These are phyloP conservation scores for Fagus sylvatica DNA, from an alignment of 306 rosid species.

Conservation along the genomic window DNA sequence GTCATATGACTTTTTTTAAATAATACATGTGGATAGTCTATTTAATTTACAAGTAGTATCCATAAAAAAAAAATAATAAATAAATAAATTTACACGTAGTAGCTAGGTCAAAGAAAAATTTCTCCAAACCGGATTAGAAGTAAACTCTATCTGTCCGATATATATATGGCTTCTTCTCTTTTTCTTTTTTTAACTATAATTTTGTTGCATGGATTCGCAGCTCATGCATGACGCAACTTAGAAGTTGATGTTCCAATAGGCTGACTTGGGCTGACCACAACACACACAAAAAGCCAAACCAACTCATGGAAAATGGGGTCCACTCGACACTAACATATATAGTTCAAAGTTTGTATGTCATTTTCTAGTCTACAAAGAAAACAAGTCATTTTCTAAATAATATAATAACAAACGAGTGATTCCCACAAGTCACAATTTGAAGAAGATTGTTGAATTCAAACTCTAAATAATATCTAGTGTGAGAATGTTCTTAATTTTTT, in stretches of 20 bases:
- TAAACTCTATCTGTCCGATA: too few species aligned
- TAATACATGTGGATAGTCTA: too few species aligned
- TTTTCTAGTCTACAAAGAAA: background rate
- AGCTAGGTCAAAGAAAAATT: too few species aligned
- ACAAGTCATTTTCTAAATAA: background rate
- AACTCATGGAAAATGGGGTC: background rate
- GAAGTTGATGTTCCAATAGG: background rate
- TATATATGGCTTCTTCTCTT: too few species aligned
- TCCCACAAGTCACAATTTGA: constrained; percentile 3
- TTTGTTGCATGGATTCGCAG: background rate
- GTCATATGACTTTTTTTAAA: too few species aligned
- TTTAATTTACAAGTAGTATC: too few species aligned
- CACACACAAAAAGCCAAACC: background rate
- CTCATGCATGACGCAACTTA: constrained; percentile 8
- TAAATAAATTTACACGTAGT: too few species aligned
- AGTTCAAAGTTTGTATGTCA: constrained; percentile 17
- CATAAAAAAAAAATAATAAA: too few species aligned
- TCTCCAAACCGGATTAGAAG: too few species aligned
- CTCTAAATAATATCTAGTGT: constrained; percentile 7
- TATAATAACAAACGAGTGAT: background rate
- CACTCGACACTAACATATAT: background rate
- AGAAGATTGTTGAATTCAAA: constrained; percentile 12
- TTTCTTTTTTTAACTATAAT: background rate
- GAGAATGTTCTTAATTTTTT: constrained; percentile 18
- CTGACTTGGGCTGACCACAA: background rate